Evolutionary conservation across 1,284 basidiomycete genomes (phyloP), one percentile per base, ranked within the genome.

Genomic region (Blastosporella zonata): DNA sequence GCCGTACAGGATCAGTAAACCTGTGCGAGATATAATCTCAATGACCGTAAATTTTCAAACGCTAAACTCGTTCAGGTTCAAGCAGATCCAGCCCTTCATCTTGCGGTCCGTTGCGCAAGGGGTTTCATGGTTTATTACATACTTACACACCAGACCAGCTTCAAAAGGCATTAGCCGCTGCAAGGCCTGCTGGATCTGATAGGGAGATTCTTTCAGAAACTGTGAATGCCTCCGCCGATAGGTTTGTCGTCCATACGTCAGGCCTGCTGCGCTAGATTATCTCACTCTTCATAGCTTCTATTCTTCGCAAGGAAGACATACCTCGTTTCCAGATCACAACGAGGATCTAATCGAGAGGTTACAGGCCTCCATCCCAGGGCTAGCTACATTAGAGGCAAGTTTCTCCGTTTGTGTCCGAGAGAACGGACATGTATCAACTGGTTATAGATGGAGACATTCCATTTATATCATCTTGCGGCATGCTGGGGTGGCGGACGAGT

Each of bases 251-350:
- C 25, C 9, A 9, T 9, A 27, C 9, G 5, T 13, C 6, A 31
- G 6, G 13, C 13, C 13, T 27, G 5, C 38, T 3, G 8, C 10
- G 20, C 9, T 35, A 28, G 42, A 25, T 39, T 33, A 34, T 44
- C 23, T 15, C 45, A 18, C 23, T 28, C 27, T 45, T 25, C 48
- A 13, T 56, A 89, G 87, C 63, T 92, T 92, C 67, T 92, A 93
- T 70, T 87, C 87, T 36, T 89, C 87, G 10, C 90, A 93, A 68
- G 90, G 90, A 33, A 74, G 90, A 48, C 81, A 81, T 55, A 90
- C 88, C 1, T 83, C 85, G 0, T 93, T 93, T 63, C 78, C 80
- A 27, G 90, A 93, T 65, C 73, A 80, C 59, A 93, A 93, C 61
- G 70, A 72, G 13, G 68, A 73, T 55, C 74, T 93, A 47, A 81